A percentile compares a stretch with the other conserved stretches of the same genome.
These are phyloP conservation scores for Verticillium nonalfalfae DNA, from an alignment of 2,329 filamentous ascomycete genomes.

Conservation along the genomic window DNA sequence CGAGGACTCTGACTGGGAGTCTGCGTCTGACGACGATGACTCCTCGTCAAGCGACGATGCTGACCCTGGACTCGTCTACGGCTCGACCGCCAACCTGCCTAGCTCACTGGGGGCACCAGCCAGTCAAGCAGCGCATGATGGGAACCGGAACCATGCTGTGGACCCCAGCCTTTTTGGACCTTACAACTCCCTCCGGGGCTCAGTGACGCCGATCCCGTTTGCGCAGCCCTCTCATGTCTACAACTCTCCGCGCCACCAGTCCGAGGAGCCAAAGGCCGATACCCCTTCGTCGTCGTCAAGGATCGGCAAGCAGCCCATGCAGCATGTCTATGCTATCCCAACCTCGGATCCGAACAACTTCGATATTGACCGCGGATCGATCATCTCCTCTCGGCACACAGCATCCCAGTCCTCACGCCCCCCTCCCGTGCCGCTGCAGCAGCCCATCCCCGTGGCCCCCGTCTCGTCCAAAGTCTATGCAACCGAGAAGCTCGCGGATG, in stretches of 20 bases:
- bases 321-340: conserved; percentile 60
- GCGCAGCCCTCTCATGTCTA: background rate
- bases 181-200: conserved; percentile 51
- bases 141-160: conserved; percentile 23
- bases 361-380: conserved; percentile 47
- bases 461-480: conserved; percentile 65
- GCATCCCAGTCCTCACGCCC: conserved; percentile 39
- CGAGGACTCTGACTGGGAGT: conserved; percentile 52
- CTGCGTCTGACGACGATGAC: conserved; percentile 42
- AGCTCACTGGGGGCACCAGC: background rate
- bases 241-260: conserved; percentile 22
- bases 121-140: background rate
- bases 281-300: conserved; percentile 27
- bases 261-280: conserved; percentile 25
- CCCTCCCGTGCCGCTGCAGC: conserved; percentile 66
- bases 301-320: conserved; percentile 35
- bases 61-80: conserved; percentile 36
- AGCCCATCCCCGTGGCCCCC: conserved; percentile 73
- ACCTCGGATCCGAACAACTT: conserved; percentile 59
- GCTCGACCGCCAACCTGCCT: conserved; percentile 20
- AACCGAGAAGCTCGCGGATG: conserved; percentile 31
- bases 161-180: conserved; percentile 55
- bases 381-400: conserved; percentile 34
- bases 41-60: conserved; percentile 34
- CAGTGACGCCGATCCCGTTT: background rate